These are phyloP conservation scores for Posidonia oceanica DNA, from an alignment of 116 monocot species.

Conservation along the genomic window DNA sequence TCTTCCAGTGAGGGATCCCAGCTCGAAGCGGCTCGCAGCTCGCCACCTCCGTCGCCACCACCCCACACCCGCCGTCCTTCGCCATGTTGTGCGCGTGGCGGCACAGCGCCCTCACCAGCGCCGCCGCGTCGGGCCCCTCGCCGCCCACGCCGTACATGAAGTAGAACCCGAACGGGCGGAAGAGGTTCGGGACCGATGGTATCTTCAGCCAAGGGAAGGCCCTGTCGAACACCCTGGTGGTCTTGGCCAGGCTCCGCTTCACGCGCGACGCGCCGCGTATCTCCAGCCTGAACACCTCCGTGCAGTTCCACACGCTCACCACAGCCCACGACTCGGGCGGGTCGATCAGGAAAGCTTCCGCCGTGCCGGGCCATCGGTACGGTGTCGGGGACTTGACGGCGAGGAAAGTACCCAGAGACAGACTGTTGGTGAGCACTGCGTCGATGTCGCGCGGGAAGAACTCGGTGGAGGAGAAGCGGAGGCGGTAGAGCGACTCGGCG, in stretches of 20 bases:
- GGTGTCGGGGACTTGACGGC: conserved; percentile 17
- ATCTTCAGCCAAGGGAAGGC: conserved; percentile 52
- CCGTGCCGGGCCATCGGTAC: conserved; percentile 8
- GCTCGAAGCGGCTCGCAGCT: conserved; percentile 53
- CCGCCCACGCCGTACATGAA: conserved; percentile 84
- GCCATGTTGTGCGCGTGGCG: conserved; percentile 73
- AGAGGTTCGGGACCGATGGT: conserved; percentile 78
- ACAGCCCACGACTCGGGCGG: conserved; percentile 86
- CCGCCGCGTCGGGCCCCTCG: conserved; percentile 35
- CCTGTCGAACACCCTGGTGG: conserved; percentile 43
- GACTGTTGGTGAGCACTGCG: conserved; percentile 48
- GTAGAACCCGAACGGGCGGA: conserved; percentile 71
- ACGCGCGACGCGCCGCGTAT: conserved; percentile 50
- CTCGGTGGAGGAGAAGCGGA: conserved; percentile 53
- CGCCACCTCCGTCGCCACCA: conserved; percentile 70
- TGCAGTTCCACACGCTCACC: conserved; percentile 81
- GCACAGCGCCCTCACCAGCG: conserved; percentile 34
- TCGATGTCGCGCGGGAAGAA: conserved; percentile 96
- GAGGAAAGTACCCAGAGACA: conserved; percentile 68
- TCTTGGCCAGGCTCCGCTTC: conserved; percentile 29
- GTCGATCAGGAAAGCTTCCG: conserved; percentile 28
- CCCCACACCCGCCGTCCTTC: conserved; percentile 37
- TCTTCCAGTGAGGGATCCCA: conserved; percentile 63
- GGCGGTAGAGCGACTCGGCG: conserved; percentile 57
- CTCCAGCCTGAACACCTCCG: conserved; percentile 64